phyloP scores from a whole-genome alignment of 2,329 filamentous ascomycete genomes.

The Akanthomyces muscarius region DNA sequence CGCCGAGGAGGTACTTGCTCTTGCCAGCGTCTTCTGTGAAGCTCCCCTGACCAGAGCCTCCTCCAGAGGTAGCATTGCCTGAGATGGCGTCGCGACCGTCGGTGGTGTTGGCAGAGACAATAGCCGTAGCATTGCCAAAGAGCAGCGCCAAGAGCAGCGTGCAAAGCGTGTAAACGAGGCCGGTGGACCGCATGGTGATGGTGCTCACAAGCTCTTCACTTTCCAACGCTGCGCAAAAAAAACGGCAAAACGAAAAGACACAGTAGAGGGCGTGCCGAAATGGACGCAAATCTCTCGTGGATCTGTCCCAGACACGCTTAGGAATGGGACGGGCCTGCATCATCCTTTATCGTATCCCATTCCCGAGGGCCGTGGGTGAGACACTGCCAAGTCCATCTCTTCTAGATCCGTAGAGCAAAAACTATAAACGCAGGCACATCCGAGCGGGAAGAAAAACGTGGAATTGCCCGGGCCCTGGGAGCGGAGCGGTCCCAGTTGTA shows the following conservation, averaged over 20 bases:
- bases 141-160: background rate
- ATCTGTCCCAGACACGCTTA: background rate
- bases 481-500: background rate
- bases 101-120: background rate
- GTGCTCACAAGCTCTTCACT: background rate
- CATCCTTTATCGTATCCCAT: background rate
- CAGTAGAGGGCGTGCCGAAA: no score
- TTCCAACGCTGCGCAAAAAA: no score
- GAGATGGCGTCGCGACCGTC: background rate
- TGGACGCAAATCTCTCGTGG: background rate
- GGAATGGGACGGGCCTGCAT: background rate
- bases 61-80: background rate
- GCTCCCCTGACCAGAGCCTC: background rate
- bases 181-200: background rate
- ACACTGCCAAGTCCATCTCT: background rate
- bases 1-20: conserved; percentile 47
- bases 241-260: no score
- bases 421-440: background rate
- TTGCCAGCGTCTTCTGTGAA: conserved; percentile 11
- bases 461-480: background rate
- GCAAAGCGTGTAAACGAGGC: background rate
- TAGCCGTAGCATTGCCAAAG: background rate
- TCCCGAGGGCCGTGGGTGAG: background rate
- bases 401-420: background rate
- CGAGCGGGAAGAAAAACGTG: conserved; percentile 7